Evolutionary conservation across 495 filamentous ascomycete genomes (phyloP), one percentile per base, ranked within the genome.

Genomic region (Trichoderma orchidacearum): DNA sequence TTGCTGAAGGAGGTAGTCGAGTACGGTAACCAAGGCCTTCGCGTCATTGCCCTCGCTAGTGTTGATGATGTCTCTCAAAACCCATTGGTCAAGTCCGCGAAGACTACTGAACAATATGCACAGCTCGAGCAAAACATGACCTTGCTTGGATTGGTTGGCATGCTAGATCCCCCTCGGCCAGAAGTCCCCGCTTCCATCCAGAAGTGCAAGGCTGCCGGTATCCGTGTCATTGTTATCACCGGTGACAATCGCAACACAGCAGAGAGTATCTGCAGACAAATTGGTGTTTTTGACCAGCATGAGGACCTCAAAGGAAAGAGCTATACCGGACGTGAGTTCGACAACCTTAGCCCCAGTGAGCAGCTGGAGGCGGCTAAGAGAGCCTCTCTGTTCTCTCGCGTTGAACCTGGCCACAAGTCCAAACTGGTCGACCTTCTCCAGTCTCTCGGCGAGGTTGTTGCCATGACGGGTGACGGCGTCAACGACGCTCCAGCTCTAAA

Each of bases 391-490:
- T 97, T 99, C 77, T 97, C 94, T n/a, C 83, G 94, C 53, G 95
- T 93, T 27, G 94, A 99, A 70, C 94, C 94, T 35, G 78, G 75
- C 28, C 94, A 99, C 77, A 99, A 99, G 77, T 92, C 87, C 6
- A 89, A 86, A 71, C 82, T 99, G 28, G 92, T 99, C 41, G 94
- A 99, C 70, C 83, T 97, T 29, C 85, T 99, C 56, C 94, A 99
- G 70, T 87, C 87, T 27, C 74, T 87, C 59, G 88, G 89, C 59
- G 89, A 97, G 67, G 94, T 99, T 28, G 94, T 99, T 58, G 94
- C 94, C 59, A 99, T 99, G 94, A 99, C 94, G 58, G 94, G 94
- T 62, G 94, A 99, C 68, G 94, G 94, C 67, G 94, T 99, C 70
- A 99, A 99, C 65, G 94, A 99, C 74, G 94, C 94, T 1, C 94